Conservation (phyloP, 345 rosid species). For the Salix arbutifolia region DNA sequence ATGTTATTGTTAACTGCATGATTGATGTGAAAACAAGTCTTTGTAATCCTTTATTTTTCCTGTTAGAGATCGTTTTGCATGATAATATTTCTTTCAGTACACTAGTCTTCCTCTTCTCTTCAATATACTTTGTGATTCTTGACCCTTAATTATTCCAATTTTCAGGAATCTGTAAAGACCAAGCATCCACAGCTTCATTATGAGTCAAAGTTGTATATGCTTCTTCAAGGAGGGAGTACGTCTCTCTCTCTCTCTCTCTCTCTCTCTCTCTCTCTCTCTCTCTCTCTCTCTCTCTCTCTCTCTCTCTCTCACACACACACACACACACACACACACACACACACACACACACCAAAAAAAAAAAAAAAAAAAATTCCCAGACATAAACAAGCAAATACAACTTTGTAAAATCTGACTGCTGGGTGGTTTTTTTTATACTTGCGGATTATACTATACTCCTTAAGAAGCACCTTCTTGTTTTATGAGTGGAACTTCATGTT, state of each 20-base stretch:
- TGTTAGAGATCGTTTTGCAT: background rate
- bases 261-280: too few species aligned
- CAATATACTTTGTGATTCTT: background rate
- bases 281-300: too few species aligned
- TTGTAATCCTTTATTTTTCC: background rate
- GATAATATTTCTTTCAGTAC: background rate
- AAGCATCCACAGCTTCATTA: conserved; percentile 90
- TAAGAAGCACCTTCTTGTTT: background rate
- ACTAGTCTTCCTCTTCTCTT: background rate
- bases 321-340: background rate
- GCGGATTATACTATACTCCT: background rate
- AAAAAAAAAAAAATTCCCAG: too few species aligned
- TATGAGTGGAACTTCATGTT: background rate
- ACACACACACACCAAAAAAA: too few species aligned
- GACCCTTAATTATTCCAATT: background rate
- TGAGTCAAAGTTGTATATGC: conserved; percentile 82
- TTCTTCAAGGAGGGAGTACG: conserved; percentile 88
- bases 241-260: background rate
- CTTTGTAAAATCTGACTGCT: background rate
- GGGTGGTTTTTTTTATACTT: background rate
- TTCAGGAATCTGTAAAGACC: conserved; percentile 78
- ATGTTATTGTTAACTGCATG: background rate
- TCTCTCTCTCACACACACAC: too few species aligned
- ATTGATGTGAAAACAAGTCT: background rate
- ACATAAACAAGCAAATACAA: background rate